Conservation (phyloP, 306 rosid species). For the Quercus parvula region DNA sequence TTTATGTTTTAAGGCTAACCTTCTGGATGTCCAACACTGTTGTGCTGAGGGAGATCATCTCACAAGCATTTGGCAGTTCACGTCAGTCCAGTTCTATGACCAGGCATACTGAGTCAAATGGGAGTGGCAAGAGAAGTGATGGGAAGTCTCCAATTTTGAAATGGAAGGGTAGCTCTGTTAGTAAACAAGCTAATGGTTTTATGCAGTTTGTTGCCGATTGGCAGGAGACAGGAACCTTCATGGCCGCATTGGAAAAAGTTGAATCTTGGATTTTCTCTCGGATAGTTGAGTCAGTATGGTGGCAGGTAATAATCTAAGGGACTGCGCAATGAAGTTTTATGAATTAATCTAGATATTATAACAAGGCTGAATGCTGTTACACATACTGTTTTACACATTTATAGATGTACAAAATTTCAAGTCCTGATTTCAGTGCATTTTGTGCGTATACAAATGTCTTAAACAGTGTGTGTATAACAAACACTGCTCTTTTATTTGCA, state of each 20-base stretch:
- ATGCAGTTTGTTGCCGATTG: slow-evolving; percentile 61
- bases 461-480: no score
- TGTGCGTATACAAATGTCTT: no score
- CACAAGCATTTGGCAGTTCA: slow-evolving; percentile 71
- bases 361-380: not conserved
- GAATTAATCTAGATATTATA: slow-evolving; percentile 2
- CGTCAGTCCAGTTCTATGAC: slow-evolving; percentile 41
- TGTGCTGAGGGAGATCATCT: slow-evolving; percentile 77
- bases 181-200: slow-evolving; percentile 49
- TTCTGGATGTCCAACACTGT: slow-evolving; percentile 88
- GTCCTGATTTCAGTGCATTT: no score
- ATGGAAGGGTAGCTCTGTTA: slow-evolving; percentile 52
- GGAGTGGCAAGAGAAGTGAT: slow-evolving; percentile 40
- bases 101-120: slow-evolving; percentile 50
- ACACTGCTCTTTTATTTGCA: not conserved
- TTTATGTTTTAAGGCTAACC: slow-evolving; percentile 58
- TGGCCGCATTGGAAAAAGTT: slow-evolving; percentile 66
- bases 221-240: slow-evolving; percentile 93
- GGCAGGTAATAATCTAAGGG: slow-evolving; percentile 70
- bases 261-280: slow-evolving; percentile 98
- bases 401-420: no score
- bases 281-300: slow-evolving; percentile 96
- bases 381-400: no score
- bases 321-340: not conserved
- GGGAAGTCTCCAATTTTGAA: slow-evolving; percentile 42